Base-by-base conservation (phyloP, 1,284 basidiomycete genomes). In the Porogramme epimiltina region DNA sequence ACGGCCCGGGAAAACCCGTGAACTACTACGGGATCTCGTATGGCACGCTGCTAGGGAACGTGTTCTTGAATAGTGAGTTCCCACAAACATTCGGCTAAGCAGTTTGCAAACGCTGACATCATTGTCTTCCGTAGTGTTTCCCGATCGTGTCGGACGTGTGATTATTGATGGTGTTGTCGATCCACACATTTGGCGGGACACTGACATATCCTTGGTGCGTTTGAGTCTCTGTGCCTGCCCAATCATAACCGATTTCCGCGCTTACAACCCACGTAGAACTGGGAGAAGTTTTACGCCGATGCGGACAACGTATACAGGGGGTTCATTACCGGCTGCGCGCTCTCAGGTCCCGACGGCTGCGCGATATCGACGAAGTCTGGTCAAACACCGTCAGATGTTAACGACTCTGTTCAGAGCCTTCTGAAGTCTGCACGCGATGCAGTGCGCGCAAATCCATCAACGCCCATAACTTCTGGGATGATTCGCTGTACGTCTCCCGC, bases 61-160 rank as follows among this genome's bases (percentile, higher is more conserved):
- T 52, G 47, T 38, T 62, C 6, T 38, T 62, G 10, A 54, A 62
- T 18, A 62, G 60, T 58, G 33, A 52, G 60, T 33, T 4, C n/a
- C n/a, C n/a, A n/a, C n/a, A n/a, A n/a, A n/a, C n/a, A n/a, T n/a
- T n/a, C n/a, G n/a, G n/a, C n/a, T n/a, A n/a, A n/a, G 6, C 8
- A 19, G 19, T n/a, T n/a, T n/a, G n/a, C n/a, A n/a, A n/a, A n/a
- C n/a, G n/a, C n/a, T n/a, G n/a, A n/a, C n/a, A n/a, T n/a, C n/a
- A n/a, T 5, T 37, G 6, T 9, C 34, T 20, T 6, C n/a, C n/a
- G n/a, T n/a, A n/a, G n/a, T n/a, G n/a, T n/a, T n/a, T n/a, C n/a
- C n/a, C n/a, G n/a, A 61, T 51, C 56, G 59, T 28, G 47, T 59
- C 24, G 59, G 56, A 19, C 44, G 42, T 6, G 42, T 61, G 15